phyloP scores from a whole-genome alignment of 371 early-diverging fungal genomes.

The Actinomortierella wolfii region DNA sequence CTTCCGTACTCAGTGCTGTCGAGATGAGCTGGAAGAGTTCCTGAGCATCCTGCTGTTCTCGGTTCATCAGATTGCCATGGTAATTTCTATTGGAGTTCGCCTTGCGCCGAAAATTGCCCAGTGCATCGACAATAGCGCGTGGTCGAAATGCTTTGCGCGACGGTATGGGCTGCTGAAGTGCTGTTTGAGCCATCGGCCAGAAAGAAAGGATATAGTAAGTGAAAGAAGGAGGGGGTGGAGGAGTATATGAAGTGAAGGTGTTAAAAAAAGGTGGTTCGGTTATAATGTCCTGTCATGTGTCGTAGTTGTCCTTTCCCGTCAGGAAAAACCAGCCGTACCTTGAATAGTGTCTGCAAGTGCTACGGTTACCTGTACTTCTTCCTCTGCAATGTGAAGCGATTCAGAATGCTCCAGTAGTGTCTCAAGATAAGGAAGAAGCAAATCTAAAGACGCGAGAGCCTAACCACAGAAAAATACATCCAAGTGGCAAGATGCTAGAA shows the following conservation, averaged over 20 bases:
- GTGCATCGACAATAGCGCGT: conserved; percentile 57
- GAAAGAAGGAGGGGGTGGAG: too few relatives aligned
- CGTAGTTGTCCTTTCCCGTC: too few relatives aligned
- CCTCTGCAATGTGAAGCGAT: conserved; percentile 45
- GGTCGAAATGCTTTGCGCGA: conserved; percentile 59
- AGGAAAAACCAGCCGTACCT: conserved; percentile 27
- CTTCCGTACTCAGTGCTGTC: conserved; percentile 77
- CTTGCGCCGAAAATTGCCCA: conserved; percentile 56
- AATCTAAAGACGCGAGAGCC: conserved; percentile 57
- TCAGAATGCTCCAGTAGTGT: conserved; percentile 52
- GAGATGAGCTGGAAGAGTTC: conserved; percentile 91
- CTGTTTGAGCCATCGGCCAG: too few relatives aligned
- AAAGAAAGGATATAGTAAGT: too few relatives aligned
- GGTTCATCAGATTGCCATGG: conserved; percentile 54
- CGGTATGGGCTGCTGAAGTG: conserved; percentile 50
- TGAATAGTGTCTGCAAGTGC: conserved; percentile 62
- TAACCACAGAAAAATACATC: conserved; percentile 4
- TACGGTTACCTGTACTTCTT: conserved; percentile 59
- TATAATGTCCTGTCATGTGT: too few relatives aligned
- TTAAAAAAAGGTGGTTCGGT: too few relatives aligned
- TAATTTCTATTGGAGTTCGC: conserved; percentile 48
- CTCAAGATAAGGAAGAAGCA: conserved; percentile 52
- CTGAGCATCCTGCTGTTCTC: conserved; percentile 92
- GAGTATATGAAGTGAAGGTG: too few relatives aligned
- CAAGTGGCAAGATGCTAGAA: too few relatives aligned